Base-by-base conservation (phyloP, 2,329 filamentous ascomycete genomes). In the Cadophora gregata region DNA sequence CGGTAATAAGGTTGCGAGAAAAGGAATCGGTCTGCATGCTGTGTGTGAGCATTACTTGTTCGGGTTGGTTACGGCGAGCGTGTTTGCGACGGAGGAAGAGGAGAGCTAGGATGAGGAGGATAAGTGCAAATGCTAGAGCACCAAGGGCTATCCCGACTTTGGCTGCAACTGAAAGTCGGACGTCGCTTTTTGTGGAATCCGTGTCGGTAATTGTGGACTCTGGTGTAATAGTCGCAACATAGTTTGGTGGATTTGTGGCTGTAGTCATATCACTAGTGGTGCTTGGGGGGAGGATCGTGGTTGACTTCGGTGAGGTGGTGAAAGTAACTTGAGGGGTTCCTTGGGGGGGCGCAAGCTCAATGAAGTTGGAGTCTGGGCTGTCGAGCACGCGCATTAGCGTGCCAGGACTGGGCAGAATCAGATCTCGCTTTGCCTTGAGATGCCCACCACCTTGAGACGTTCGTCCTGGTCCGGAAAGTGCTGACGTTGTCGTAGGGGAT, bases 141-240 rank as follows among this genome's bases (percentile, higher is more conserved):
- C 70, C 72, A 12, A 74, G 60, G 10, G 69, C 72, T 7, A 74
- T 73, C 12, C 72, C 72, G 2, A 70, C 67, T 66, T 70, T 72
- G 2, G 70, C 70, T 6, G 66, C 70, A 1, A 62, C 59, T 10
- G 67, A 67, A 12, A 74, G 69, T 12, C 65, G n/a, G n/a, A n/a
- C 65, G 21, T 55, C 33, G 31, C 59, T 51, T 42, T 59, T 64
- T 0, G 47, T 14, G 19, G 58, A 62, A 3, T 47, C 9, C 16
- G 9, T 12, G 5, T 4, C 4, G 7, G 6, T 38, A 10, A 50
- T 16, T 33, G 51, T 10, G 7, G 59, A n/a, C 16, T 31, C 16
- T 19, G 53, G 9, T 16, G 65, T 62, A 25, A 25, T 14, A 2
- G 62, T 62, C 21, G 29, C 60, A 60, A 33, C 31, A 31, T 29